These are phyloP conservation scores for Coleophoma crateriformis DNA, from an alignment of 2,329 filamentous ascomycete genomes.

Conservation along the genomic window DNA sequence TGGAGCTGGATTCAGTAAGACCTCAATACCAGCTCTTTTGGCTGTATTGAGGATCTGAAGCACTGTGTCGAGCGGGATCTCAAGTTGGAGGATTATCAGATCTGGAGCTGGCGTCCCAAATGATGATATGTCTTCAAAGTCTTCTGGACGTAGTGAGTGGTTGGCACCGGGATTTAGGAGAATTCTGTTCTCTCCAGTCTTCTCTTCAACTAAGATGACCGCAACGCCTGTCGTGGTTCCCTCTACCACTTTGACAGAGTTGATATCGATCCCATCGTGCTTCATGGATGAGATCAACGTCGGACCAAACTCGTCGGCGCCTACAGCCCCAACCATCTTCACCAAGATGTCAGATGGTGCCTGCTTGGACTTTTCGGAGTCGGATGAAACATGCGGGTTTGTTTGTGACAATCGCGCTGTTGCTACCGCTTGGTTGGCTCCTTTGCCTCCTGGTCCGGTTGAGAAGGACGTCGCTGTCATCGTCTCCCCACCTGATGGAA, in stretches of 20 bases:
- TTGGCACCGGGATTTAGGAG: constrained; percentile 70
- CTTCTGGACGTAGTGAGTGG: constrained; percentile 34
- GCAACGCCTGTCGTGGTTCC: constrained; percentile 61
- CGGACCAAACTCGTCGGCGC: constrained; percentile 59
- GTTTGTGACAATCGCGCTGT: constrained; percentile 73
- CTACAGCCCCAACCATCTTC: constrained; percentile 71
- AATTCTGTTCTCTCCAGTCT: constrained; percentile 71
- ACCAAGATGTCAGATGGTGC: constrained; percentile 35
- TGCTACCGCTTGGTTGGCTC: constrained; percentile 90
- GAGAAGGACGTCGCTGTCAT: constrained; percentile 73
- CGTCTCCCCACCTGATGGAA: constrained; percentile 82
- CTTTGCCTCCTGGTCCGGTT: constrained; percentile 85
- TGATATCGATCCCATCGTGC: constrained; percentile 56
- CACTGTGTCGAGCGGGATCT: constrained; percentile 64
- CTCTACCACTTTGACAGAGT: constrained; percentile 40
- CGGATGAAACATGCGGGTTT: constrained; percentile 22
- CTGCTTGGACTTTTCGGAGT: not conserved
- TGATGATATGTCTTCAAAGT: constrained; percentile 29
- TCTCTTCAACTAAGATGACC: constrained; percentile 70
- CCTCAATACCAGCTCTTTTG: constrained; percentile 43
- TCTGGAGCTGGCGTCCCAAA: constrained; percentile 43
- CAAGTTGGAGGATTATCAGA: constrained; percentile 71
- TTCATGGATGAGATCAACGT: constrained; percentile 53
- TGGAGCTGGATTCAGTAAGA: constrained; percentile 82
- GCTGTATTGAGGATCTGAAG: constrained; percentile 52